Base-by-base conservation (phyloP, 257 asterid species). In the Gentiana straminea region DNA sequence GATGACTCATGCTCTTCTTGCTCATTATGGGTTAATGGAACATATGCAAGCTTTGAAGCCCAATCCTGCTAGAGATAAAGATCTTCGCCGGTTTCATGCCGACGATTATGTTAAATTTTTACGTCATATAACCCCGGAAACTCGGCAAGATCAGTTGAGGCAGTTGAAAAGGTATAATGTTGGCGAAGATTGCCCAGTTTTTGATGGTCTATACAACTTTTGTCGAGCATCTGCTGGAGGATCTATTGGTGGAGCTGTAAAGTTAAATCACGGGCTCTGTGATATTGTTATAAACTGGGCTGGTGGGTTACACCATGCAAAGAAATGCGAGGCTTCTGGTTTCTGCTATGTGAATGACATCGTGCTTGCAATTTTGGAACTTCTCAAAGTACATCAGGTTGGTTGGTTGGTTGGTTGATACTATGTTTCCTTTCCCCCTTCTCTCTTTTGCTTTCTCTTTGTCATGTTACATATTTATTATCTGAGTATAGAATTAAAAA, bases 251-350 rank as follows among this genome's bases (percentile, higher is more conserved):
- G 70, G 70, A 7, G 65, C 70, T 4, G 70, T 65, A 56, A 65
- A 59, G 49, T 51, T 65, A 43, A 65, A 65, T 57, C 59, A 59
- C 15, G 61, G 60, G 34, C 70, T 52, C 53, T 65, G 70, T 46
- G 65, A 65, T 59, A 65, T 65, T 59, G 65, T 60, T 47, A 47
- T 65, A 51, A 65, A 65, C 60, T 73, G 82, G 82, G 74, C 82
- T 36, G 82, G 79, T 59, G 79, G 82, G 8, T 69, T 72, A 55
- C 82, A 76, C 36, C 79, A 76, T 58, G 82, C 82, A 3, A 76
- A 76, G 58, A 72, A 69, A 56, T 52, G 79, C 5, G 79, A 67
- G 73, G 82, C 77, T 7, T 73, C 72, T 4, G 79, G 77, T 43
- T 72, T 76, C 59, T 72, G 76, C 66, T 76, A 76, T 58, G 78